Conservation (phyloP, 768 basidiomycete genomes). For the Amylocystis lapponica region DNA sequence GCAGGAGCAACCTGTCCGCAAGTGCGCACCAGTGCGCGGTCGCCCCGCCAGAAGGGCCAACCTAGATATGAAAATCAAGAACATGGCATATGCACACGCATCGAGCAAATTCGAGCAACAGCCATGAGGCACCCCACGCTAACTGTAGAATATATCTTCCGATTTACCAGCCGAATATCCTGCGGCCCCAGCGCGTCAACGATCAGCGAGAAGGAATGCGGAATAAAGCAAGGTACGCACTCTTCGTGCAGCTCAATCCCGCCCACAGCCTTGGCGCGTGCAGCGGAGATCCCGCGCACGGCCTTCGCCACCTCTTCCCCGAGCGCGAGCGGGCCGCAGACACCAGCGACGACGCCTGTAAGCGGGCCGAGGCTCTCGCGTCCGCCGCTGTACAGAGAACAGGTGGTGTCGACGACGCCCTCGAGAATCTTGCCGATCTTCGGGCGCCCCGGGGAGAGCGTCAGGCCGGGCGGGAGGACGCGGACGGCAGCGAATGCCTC, state of each 20-base stretch:
- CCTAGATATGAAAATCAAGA: too few relatives aligned
- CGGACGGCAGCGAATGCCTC: slow-evolving; percentile 14
- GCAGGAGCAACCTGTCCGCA: too few relatives aligned
- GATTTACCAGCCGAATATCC: too few relatives aligned
- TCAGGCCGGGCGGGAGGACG: slow-evolving; percentile 24
- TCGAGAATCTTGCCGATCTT: slow-evolving; percentile 12
- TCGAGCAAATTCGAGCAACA: too few relatives aligned
- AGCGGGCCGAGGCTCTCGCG: slow-evolving; percentile 6
- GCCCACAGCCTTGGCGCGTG: slow-evolving; percentile 29
- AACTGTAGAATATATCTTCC: too few relatives aligned
- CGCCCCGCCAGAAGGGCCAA: too few relatives aligned
- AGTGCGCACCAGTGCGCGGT: too few relatives aligned
- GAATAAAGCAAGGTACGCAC: slow-evolving; percentile 21
- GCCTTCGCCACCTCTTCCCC: slow-evolving; percentile 31
- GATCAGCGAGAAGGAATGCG: too few relatives aligned
- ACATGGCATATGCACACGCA: too few relatives aligned
- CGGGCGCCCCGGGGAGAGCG: slow-evolving; percentile 26
- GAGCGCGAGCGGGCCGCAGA: slow-evolving; percentile 36
- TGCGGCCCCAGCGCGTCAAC: too few relatives aligned
- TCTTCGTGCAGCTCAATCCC: slow-evolving; percentile 39
- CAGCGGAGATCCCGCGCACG: slow-evolving; percentile 29
- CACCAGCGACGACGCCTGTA: slow-evolving; percentile 35
- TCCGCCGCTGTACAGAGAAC: slow-evolving; percentile 12
- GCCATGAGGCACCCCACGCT: too few relatives aligned
- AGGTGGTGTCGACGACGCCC: slow-evolving; percentile 20